Conservation (phyloP, 805 yeast genomes). For the Saturnispora besseyi region DNA sequence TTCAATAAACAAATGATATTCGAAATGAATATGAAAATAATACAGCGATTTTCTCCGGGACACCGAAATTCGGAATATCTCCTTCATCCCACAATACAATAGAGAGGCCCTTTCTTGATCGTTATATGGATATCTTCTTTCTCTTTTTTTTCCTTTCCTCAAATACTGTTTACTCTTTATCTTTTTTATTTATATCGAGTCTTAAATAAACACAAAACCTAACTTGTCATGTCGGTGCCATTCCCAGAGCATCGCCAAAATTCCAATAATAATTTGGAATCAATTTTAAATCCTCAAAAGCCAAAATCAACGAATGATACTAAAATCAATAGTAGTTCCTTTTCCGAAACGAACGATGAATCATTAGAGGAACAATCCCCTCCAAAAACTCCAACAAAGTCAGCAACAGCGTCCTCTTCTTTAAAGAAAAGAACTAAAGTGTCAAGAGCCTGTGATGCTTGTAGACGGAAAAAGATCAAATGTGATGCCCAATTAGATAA, state of each 20-base stretch:
- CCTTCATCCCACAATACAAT: neutral
- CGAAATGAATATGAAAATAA: too few species aligned
- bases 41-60: neutral
- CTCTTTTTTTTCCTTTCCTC: too few species aligned
- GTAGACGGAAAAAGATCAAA: conserved; percentile 62
- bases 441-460: conserved; percentile 74
- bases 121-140: neutral
- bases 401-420: conserved; percentile 16
- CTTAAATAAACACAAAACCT: neutral
- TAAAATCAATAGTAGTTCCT: neutral
- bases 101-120: neutral
- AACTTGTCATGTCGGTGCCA: neutral
- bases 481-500: conserved; percentile 54
- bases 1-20: too few species aligned
- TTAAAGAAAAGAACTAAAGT: conserved; percentile 58
- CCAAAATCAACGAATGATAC: neutral
- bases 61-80: neutral
- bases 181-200: too few species aligned
- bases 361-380: neutral
- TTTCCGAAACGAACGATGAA: neutral
- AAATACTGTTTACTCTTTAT: too few species aligned
- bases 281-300: neutral
- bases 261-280: neutral
- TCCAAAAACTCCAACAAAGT: neutral
- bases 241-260: neutral